Percentiles rank a stretch among this genome's conserved stretches.
These are phyloP conservation scores for Bonia amplexicaulis DNA, from an alignment of 176 grass and related monocot species.

Conservation along the genomic window DNA sequence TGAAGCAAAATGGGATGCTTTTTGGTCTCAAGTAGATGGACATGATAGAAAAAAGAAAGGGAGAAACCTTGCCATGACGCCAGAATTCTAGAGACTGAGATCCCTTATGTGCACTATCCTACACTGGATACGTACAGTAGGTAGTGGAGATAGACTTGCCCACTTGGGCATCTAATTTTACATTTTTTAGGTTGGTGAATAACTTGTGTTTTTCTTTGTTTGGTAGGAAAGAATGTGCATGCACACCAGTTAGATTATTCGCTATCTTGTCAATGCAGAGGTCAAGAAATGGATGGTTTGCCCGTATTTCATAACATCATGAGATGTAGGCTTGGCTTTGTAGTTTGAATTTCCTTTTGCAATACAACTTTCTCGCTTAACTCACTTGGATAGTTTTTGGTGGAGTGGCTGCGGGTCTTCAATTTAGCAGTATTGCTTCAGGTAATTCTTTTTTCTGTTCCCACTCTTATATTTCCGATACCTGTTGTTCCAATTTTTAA, in stretches of 20 bases:
- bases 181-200: not conserved
- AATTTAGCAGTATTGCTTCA: not conserved
- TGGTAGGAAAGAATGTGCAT: constrained; percentile 82
- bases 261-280: constrained; percentile 98
- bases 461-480: not conserved
- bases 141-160: constrained; percentile 36
- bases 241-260: constrained; percentile 80
- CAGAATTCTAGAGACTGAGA: constrained; percentile 40
- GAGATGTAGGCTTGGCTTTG: not conserved
- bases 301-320: not conserved
- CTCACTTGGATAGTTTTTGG: not conserved
- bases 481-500: not conserved
- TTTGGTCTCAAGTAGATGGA: constrained; percentile 48
- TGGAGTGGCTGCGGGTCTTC: not conserved
- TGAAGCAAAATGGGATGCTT: constrained; percentile 79
- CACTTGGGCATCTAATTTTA: not conserved
- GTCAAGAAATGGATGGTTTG: constrained; percentile 91
- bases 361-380: not conserved
- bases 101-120: constrained; percentile 71
- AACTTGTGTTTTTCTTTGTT: constrained; percentile 30
- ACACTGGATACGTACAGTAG: constrained; percentile 70
- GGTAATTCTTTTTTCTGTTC: not conserved
- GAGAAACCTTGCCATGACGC: constrained; percentile 49
- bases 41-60: constrained; percentile 40
- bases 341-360: not conserved